These are phyloP conservation scores for Aspergillus arachidicola DNA, from an alignment of 2,329 filamentous ascomycete species.

Conservation along the genomic window DNA sequence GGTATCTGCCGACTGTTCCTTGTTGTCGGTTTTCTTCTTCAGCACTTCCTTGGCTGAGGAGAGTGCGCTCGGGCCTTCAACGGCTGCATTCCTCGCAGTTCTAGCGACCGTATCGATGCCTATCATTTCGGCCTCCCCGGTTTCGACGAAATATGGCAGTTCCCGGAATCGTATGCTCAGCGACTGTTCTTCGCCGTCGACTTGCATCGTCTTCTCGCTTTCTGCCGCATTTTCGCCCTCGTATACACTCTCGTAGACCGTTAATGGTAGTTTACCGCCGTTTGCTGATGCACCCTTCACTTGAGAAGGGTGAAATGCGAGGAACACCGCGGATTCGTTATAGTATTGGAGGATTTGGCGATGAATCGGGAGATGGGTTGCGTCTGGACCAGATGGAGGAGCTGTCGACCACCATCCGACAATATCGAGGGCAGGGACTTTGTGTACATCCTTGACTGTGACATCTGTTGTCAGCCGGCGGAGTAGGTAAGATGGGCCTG, in stretches of 20 bases:
- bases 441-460: slow-evolving; percentile 85
- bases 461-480: slow-evolving; percentile 13
- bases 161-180: slow-evolving; percentile 76
- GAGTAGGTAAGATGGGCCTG: background rate
- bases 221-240: slow-evolving; percentile 67
- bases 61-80: slow-evolving; percentile 43
- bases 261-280: slow-evolving; percentile 82
- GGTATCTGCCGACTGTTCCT: slow-evolving; percentile 27
- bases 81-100: slow-evolving; percentile 78
- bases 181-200: slow-evolving; percentile 65
- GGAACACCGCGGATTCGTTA: slow-evolving; percentile 84
- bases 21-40: slow-evolving; percentile 31
- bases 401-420: slow-evolving; percentile 92
- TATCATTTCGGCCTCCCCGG: slow-evolving; percentile 96
- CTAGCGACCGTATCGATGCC: slow-evolving; percentile 90
- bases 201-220: slow-evolving; percentile 66
- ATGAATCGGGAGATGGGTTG: slow-evolving; percentile 72
- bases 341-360: slow-evolving; percentile 71
- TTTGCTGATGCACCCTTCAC: slow-evolving; percentile 56
- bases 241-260: slow-evolving; percentile 83
- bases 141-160: slow-evolving; percentile 85
- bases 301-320: slow-evolving; percentile 77
- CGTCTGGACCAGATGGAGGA: slow-evolving; percentile 69
- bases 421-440: slow-evolving; percentile 76
- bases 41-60: slow-evolving; percentile 12